Conservation (phyloP, 2,329 filamentous ascomycete species). For the Annulohypoxylon truncatum region DNA sequence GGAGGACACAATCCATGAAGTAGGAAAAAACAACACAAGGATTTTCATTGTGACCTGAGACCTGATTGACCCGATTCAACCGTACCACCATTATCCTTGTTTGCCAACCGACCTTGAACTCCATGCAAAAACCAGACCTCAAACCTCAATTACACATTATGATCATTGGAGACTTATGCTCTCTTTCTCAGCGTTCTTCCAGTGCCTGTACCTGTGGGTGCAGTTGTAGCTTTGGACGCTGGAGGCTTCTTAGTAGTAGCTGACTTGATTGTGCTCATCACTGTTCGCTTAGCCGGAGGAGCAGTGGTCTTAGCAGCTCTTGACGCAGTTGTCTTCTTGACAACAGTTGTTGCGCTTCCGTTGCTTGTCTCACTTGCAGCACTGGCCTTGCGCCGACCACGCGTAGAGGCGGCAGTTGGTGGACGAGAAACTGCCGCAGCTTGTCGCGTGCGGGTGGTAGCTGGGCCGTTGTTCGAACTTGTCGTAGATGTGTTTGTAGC, state of each 20-base stretch:
- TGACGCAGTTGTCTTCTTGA: slow-evolving; percentile 62
- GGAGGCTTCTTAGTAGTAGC: slow-evolving; percentile 63
- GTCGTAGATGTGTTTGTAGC: slow-evolving; percentile 58
- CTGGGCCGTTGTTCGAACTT: slow-evolving; percentile 52
- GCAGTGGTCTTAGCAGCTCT: slow-evolving; percentile 52
- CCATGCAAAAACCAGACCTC: slow-evolving; percentile 23
- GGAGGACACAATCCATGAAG: slow-evolving; percentile 18
- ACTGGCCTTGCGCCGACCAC: slow-evolving; percentile 66
- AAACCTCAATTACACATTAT: slow-evolving; percentile 32
- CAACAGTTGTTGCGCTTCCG: slow-evolving; percentile 72
- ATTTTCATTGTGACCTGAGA: slow-evolving; percentile 36
- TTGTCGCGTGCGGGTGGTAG: slow-evolving; percentile 50
- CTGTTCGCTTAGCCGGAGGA: slow-evolving; percentile 61
- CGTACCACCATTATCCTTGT: slow-evolving; percentile 10
- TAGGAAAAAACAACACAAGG: slow-evolving; percentile 29
- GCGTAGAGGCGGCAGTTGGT: slow-evolving; percentile 57
- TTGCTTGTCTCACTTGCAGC: slow-evolving; percentile 72
- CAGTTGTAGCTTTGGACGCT: slow-evolving; percentile 55
- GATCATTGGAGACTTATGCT: slow-evolving; percentile 48
- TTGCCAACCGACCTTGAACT: slow-evolving; percentile 33
- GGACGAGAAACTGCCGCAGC: slow-evolving; percentile 54
- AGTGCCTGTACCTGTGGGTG: slow-evolving; percentile 56
- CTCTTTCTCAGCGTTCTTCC: slow-evolving; percentile 67
- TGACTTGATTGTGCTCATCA: slow-evolving; percentile 65
- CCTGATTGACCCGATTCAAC: slow-evolving; percentile 15